A percentile compares a stretch with the other conserved stretches of the same genome.
Evolutionary conservation across 352 stramenopile species (phyloP).

Genomic region (Phytophthora rubi): DNA sequence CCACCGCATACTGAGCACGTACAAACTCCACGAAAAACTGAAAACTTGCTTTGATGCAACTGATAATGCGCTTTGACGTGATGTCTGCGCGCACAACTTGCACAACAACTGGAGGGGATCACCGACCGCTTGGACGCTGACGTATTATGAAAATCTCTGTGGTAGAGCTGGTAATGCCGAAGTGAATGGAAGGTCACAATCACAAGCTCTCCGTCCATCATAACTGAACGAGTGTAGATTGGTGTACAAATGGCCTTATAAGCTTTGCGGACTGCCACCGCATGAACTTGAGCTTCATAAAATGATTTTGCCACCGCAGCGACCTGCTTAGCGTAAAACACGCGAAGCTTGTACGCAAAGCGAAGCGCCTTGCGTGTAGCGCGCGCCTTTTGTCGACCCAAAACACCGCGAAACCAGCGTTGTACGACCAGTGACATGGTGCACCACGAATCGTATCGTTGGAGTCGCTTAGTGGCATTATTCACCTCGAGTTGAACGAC

Average conservation of each 20-base stretch:
- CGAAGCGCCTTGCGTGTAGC: conserved; percentile 40
- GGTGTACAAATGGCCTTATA: conserved; percentile 44
- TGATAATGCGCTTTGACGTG: conserved; percentile 46
- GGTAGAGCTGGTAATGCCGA: conserved; percentile 23
- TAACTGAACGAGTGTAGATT: conserved; percentile 50
- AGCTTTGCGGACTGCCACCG: conserved; percentile 39
- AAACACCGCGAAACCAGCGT: conserved; percentile 63
- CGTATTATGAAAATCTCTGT: background rate
- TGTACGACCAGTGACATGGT: conserved; percentile 50
- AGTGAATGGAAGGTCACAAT: conserved; percentile 68
- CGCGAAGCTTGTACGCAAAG: conserved; percentile 36
- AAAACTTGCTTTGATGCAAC: conserved; percentile 29
- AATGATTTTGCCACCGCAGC: conserved; percentile 34
- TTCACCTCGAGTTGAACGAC: conserved; percentile 78
- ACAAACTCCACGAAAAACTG: conserved; percentile 47
- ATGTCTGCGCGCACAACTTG: conserved; percentile 58
- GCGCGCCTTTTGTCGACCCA: conserved; percentile 39
- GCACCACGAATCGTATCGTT: conserved; percentile 78
- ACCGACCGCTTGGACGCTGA: background rate
- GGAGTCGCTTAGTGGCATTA: conserved; percentile 55
- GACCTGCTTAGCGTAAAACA: conserved; percentile 41
- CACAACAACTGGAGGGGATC: conserved; percentile 43
- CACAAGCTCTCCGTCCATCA: conserved; percentile 64
- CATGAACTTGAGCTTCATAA: conserved; percentile 37
- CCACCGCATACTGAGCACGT: conserved; percentile 50